Base-by-base conservation (phyloP, 2,329 filamentous ascomycete genomes). In the Fusarium chlamydosporum region DNA sequence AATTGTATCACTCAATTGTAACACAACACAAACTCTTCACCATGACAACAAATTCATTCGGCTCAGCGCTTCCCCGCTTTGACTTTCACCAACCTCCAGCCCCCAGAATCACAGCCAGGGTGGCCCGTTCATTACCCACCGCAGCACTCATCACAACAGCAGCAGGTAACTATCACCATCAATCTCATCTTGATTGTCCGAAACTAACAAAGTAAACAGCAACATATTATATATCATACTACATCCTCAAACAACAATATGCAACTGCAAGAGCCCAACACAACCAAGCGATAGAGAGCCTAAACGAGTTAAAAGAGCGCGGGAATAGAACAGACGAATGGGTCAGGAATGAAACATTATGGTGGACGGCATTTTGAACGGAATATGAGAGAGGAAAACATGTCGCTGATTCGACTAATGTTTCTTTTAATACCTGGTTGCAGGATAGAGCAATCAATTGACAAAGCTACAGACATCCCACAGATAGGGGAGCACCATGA, bases 41-140 rank as follows among this genome's bases (percentile, higher is more conserved):
- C 18, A 58, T 58, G 56, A 58, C 56, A 15, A 55, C 56, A 45
- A 58, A 55, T 55, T 45, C 48, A 27, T 58, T 37, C 40, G 48
- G 50, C 15, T 42, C 38, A 18, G 38, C 38, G 0, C 48, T 55
- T 13, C 48, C 56, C 40, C 56, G 27, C 50, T 58, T 58, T 20
- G 48, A 43, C 33, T 45, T 58, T 10, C 56, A 40, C 18, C 40
- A 38, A 4, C 56, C 48, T 7, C 10, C 26, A 42, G 33, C 38
- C 3, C 56, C 56, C 20, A 55, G 23, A 37, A n/a, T 58, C 4
- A 58, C 48, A 6, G 18, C 18, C 7, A 42, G 33, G 16, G 40
- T 18, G 16, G 56, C 40, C 13, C 50, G 40, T 3, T 37, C 15
- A 23, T 43, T 58, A 20, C 40, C 56, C 27, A 58, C 56, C 15